Evolutionary conservation across 176 grass and related monocot genomes (phyloP), one percentile per base, ranked within the genome.

Genomic region (Luzula sylvatica): DNA sequence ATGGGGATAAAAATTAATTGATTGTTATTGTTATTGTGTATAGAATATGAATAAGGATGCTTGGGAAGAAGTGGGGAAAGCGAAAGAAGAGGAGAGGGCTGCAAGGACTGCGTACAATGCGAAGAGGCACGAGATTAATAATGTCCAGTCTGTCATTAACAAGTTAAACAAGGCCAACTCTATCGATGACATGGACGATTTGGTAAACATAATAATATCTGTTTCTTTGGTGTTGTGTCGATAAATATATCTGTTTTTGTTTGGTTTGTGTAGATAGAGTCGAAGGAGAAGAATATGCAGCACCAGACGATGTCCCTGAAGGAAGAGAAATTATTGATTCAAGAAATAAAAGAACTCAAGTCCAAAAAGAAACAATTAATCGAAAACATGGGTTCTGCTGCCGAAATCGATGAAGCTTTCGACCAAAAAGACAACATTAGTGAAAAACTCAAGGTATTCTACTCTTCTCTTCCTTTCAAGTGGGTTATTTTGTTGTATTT

Each of bases 301-400:
- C 93, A 98, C 75, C 75, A 75, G 43, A 92, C 86, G 14, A 87
- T 90, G 71, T 50, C 78, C 68, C 54, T 92, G 38, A 80, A 78
- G 66, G 63, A 87, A 77, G 93, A 98, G 66, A 98, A 98, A 11
- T 16, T 66, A 52, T 65, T 86, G 23, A 55, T 98, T 44, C 83
- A 83, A 72, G 85, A 98, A 47, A 86, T 98, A 46, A 98, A 87
- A 74, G 81, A 90, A 46, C 42, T 98, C 22, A 92, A 86, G 74
- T 54, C 75, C 11, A 85, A 80, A 58, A 74, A 65, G 27, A 89
- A 92, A 55, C 74, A 92, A 11, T 15, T 90, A 13, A 65, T 67
- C 13, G 69, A 72, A 27, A 78, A 56, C 65, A 80, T 90, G 45
- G 85, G 68, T 13, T 72, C 93, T 11, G 76, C 75, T 50, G 44